Evolutionary conservation across 1,284 basidiomycete species (phyloP).

Genomic region (Thelephora terrestris): DNA sequence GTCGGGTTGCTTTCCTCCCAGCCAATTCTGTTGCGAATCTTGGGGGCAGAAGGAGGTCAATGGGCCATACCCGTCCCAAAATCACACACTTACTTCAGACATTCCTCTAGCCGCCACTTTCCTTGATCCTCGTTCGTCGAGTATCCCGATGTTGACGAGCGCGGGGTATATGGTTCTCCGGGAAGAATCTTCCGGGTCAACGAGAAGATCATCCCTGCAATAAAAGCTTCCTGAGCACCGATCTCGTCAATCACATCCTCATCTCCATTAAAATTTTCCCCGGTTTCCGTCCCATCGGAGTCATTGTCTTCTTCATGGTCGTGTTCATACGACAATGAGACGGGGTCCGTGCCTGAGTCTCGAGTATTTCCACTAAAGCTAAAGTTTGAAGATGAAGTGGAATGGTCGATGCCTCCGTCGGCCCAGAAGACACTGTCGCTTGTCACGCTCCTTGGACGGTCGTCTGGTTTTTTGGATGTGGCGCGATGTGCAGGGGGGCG

Average conservation of each 20-base stretch:
- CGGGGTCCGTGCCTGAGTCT: constrained; percentile 13
- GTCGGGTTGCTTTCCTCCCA: constrained; percentile 52
- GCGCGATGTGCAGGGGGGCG: constrained; percentile 11
- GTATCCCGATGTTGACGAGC: constrained; percentile 30
- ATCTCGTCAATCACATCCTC: constrained; percentile 45
- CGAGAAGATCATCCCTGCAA: constrained; percentile 73
- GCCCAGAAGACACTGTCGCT: constrained; percentile 72
- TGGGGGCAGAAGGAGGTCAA: not conserved
- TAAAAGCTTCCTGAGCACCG: constrained; percentile 69
- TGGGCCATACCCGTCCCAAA: not conserved
- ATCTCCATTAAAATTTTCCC: constrained; percentile 13
- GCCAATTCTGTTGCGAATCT: constrained; percentile 73
- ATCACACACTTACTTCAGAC: constrained; percentile 44
- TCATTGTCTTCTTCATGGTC: constrained; percentile 39
- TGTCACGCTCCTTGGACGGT: constrained; percentile 37
- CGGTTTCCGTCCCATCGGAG: constrained; percentile 45
- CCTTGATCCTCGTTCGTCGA: constrained; percentile 27
- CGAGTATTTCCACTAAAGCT: constrained; percentile 13
- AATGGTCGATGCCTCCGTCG: constrained; percentile 37
- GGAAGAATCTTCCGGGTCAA: constrained; percentile 56
- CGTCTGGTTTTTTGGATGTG: not conserved
- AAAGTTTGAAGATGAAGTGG: constrained; percentile 45
- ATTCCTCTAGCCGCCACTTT: constrained; percentile 67
- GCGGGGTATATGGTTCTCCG: constrained; percentile 60
- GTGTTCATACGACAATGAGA: constrained; percentile 13